Evolutionary conservation across 192 early-diverging fungal species (phyloP).

Genomic region (Geranomyces variabilis): DNA sequence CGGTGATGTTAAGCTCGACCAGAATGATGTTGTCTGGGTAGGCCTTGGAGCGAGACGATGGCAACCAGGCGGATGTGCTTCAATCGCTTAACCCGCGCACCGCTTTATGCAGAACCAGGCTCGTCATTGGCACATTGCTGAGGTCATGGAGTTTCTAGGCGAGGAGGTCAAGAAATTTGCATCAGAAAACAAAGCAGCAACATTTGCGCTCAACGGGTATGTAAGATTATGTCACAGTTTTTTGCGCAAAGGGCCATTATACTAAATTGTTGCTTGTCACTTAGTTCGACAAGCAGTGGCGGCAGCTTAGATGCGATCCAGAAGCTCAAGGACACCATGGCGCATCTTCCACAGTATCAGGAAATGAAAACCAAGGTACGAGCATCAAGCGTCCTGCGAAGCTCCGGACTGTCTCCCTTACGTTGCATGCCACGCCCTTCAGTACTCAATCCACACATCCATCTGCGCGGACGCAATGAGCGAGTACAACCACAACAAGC

Average conservation of each 20-base stretch:
- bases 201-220: slow-evolving; percentile 37
- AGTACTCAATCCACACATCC: slow-evolving; percentile 74
- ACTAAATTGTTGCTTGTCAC: neutral
- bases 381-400: neutral
- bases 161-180: slow-evolving; percentile 73
- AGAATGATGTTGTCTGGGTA: slow-evolving; percentile 73
- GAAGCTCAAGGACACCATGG: slow-evolving; percentile 78
- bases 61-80: too few relatives aligned
- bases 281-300: neutral
- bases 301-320: slow-evolving; percentile 40
- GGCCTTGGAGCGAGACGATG: too few relatives aligned
- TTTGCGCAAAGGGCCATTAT: neutral
- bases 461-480: slow-evolving; percentile 74
- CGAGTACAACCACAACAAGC: slow-evolving; percentile 61
- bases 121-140: slow-evolving; percentile 70
- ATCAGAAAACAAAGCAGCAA: slow-evolving; percentile 72
- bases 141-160: slow-evolving; percentile 71
- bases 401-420: neutral
- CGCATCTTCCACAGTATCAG: slow-evolving; percentile 79
- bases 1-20: slow-evolving; percentile 58
- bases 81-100: neutral
- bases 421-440: neutral
- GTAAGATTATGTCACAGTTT: neutral
- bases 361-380: slow-evolving; percentile 66
- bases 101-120: slow-evolving; percentile 27